Evolutionary conservation across 2,329 filamentous ascomycete genomes (phyloP).

Genomic region (Knufia fluminis): DNA sequence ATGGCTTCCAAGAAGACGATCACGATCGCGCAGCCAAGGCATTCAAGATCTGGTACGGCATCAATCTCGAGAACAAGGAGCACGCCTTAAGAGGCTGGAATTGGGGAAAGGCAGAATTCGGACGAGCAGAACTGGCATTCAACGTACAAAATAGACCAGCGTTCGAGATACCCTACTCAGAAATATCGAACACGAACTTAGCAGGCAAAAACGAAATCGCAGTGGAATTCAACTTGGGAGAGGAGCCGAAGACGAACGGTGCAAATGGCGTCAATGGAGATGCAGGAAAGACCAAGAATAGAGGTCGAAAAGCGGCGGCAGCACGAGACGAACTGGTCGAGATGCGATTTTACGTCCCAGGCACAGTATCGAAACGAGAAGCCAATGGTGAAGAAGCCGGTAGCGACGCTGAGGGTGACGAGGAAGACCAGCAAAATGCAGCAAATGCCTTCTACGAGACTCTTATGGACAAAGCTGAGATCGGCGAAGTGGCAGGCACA

Average conservation of each 20-base stretch:
- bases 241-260: conserved; percentile 61
- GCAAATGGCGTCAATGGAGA: conserved; percentile 58
- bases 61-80: conserved; percentile 83
- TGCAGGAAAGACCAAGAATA: conserved; percentile 59
- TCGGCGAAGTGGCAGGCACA: conserved; percentile 96
- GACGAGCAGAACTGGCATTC: conserved; percentile 88
- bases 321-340: conserved; percentile 90
- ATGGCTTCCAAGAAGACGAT: conserved; percentile 91
- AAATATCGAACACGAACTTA: conserved; percentile 95
- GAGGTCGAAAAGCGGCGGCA: conserved; percentile 81
- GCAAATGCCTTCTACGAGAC: conserved; percentile 98
- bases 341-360: conserved; percentile 98
- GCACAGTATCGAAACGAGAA: conserved; percentile 64
- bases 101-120: conserved; percentile 97
- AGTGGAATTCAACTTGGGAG: conserved; percentile 77
- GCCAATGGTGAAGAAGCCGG: conserved; percentile 55
- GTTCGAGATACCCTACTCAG: conserved; percentile 93
- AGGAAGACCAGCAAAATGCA: conserved; percentile 81
- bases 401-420: conserved; percentile 56
- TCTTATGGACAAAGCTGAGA: conserved; percentile 95
- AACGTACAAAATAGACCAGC: conserved; percentile 94
- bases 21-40: conserved; percentile 82
- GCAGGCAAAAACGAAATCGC: conserved; percentile 97
- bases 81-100: conserved; percentile 96
- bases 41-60: conserved; percentile 98